Conservation (phyloP, 805 yeast species). For the Hanseniaspora clermontiae region DNA sequence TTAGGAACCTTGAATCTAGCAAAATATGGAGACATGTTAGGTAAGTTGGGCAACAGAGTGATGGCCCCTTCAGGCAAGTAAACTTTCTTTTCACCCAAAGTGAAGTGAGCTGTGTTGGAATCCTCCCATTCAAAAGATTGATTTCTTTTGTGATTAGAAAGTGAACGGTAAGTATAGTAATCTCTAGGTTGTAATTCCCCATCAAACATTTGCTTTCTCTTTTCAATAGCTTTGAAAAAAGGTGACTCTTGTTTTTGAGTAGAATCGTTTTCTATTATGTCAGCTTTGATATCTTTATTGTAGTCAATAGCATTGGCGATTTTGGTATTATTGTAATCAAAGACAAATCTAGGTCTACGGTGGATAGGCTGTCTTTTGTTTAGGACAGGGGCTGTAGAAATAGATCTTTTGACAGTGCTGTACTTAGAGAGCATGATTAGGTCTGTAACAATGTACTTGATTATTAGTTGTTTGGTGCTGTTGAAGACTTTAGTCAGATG, state of each 20-base stretch:
- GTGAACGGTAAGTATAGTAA: background rate
- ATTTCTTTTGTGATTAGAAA: background rate
- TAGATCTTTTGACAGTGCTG: background rate
- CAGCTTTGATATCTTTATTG: background rate
- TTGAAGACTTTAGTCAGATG: too few relatives aligned
- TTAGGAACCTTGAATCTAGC: constrained; percentile 93
- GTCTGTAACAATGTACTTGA: background rate
- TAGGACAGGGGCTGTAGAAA: background rate
- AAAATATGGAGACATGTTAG: constrained; percentile 94
- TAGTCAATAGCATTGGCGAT: background rate
- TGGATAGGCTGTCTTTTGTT: background rate
- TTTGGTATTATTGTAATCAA: background rate
- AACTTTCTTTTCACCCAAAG: constrained; percentile 59
- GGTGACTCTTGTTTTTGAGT: background rate
- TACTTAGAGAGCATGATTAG: background rate
- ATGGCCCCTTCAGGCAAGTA: constrained; percentile 81
- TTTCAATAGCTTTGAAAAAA: background rate
- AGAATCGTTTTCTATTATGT: background rate
- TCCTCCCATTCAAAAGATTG: constrained; percentile 27
- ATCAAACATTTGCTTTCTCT: constrained; percentile 1
- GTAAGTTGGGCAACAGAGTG: constrained; percentile 73
- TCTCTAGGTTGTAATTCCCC: background rate
- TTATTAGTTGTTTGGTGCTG: background rate
- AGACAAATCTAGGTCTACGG: background rate
- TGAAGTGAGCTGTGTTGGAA: constrained; percentile 64